phyloP scores from a whole-genome alignment of 2,329 filamentous ascomycete species.

The Calonectria multiphialidica region DNA sequence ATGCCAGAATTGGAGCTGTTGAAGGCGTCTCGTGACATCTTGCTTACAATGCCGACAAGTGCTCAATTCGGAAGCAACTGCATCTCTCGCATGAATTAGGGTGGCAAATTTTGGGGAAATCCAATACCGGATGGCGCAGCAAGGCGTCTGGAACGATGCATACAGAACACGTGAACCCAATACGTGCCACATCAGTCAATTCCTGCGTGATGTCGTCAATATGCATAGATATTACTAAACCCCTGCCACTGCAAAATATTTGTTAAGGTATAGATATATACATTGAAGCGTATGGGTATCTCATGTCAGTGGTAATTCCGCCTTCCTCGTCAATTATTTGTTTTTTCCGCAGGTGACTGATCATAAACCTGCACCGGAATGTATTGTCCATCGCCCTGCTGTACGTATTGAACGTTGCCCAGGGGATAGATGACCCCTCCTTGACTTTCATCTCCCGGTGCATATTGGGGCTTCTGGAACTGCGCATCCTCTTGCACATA shows the following conservation, averaged over 20 bases:
- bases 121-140: background rate
- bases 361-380: background rate
- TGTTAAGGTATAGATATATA: background rate
- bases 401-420: background rate
- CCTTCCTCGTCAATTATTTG: background rate
- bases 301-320: background rate
- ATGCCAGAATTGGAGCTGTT: background rate
- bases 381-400: background rate
- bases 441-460: background rate
- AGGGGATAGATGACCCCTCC: background rate
- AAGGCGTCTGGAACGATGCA: background rate
- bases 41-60: background rate
- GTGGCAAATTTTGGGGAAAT: background rate
- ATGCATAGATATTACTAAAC: background rate
- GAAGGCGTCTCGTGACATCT: background rate
- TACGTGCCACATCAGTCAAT: background rate
- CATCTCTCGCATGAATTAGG: background rate
- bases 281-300: too few relatives aligned
- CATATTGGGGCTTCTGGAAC: background rate
- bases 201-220: background rate
- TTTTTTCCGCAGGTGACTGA: background rate
- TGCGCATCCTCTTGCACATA: background rate
- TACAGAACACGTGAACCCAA: background rate
- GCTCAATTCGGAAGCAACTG: background rate
- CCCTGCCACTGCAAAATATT: background rate